Evolutionary conservation across 164 flowering plant species (phyloP).

Genomic region (Taxillus chinensis): DNA sequence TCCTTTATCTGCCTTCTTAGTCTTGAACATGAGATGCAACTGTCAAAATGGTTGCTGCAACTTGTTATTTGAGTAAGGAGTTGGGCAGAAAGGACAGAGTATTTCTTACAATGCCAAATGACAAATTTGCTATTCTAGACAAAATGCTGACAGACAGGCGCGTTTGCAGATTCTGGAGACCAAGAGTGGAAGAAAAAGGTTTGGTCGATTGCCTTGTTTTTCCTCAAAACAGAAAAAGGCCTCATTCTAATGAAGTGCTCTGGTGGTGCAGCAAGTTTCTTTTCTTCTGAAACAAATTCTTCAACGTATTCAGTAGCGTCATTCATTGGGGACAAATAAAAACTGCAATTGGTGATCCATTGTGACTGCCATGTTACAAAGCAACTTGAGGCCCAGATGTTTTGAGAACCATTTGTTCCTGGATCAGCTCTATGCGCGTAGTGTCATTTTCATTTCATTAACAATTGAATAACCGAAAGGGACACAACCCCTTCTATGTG

Average conservation of each 20-base stretch:
- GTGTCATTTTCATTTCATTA: constrained; percentile 29
- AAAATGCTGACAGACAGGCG: constrained; percentile 52
- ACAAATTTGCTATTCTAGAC: constrained; percentile 41
- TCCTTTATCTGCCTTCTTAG: too few species aligned
- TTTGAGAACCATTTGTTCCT: constrained; percentile 22
- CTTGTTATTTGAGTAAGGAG: constrained; percentile 84
- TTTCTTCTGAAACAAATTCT: constrained; percentile 13
- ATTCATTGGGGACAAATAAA: constrained; percentile 24
- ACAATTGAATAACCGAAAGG: constrained; percentile 4
- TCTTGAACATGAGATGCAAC: too few species aligned
- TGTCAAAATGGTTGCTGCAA: too few species aligned
- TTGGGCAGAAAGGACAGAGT: constrained; percentile 62
- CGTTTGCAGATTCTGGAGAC: constrained; percentile 54
- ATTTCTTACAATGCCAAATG: constrained; percentile 43
- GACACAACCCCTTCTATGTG: background rate
- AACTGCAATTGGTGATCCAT: constrained; percentile 34
- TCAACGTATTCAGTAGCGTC: constrained; percentile 25
- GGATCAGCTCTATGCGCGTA: constrained; percentile 12
- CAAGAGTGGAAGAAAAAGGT: constrained; percentile 50
- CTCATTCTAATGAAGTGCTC: background rate
- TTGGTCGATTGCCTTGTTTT: constrained; percentile 69
- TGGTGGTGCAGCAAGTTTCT: constrained; percentile 11
- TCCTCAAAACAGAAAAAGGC: constrained; percentile 83
- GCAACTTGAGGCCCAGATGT: constrained; percentile 11
- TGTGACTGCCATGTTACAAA: constrained; percentile 24